These are phyloP conservation scores for Arabidopsis lyrata DNA, from an alignment of 441 rosid genomes.

Conservation along the genomic window DNA sequence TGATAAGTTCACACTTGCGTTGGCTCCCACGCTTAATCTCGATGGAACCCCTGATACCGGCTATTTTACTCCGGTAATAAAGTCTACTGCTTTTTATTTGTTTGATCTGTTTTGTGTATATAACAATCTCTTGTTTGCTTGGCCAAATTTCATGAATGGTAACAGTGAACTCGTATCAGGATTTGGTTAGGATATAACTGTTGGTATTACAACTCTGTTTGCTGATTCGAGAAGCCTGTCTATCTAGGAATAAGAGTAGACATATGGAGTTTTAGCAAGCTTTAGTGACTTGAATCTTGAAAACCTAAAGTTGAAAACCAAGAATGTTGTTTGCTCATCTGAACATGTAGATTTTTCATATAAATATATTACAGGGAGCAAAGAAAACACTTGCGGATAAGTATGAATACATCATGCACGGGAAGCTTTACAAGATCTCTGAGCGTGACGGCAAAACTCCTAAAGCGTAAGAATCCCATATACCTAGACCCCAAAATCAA, in stretches of 20 bases:
- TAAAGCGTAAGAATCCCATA: constrained; percentile 63
- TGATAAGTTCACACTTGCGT: constrained; percentile 62
- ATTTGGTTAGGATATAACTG: not conserved
- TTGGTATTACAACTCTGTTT: not conserved
- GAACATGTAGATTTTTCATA: not conserved
- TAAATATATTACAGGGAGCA: constrained; percentile 56
- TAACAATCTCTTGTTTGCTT: not conserved
- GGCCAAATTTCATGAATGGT: constrained; percentile 4
- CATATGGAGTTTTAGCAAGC: not conserved
- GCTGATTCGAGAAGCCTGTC: not conserved
- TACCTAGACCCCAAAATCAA: not conserved
- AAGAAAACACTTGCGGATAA: constrained; percentile 88
- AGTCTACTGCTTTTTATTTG: not conserved
- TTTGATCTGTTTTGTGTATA: not conserved
- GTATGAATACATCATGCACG: constrained; percentile 92
- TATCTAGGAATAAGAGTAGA: not conserved
- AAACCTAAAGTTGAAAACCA: not conserved
- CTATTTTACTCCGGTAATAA: constrained; percentile 46
- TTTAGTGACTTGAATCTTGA: constrained; percentile 2
- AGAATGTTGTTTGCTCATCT: constrained; percentile 8
- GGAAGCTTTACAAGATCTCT: constrained; percentile 85
- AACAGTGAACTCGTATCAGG: not conserved
- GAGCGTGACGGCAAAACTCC: constrained; percentile 69
- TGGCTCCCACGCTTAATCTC: constrained; percentile 78
- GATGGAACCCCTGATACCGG: constrained; percentile 88